Evolutionary conservation across 495 filamentous ascomycete genomes (phyloP).

Genomic region (Neurospora hispaniola): DNA sequence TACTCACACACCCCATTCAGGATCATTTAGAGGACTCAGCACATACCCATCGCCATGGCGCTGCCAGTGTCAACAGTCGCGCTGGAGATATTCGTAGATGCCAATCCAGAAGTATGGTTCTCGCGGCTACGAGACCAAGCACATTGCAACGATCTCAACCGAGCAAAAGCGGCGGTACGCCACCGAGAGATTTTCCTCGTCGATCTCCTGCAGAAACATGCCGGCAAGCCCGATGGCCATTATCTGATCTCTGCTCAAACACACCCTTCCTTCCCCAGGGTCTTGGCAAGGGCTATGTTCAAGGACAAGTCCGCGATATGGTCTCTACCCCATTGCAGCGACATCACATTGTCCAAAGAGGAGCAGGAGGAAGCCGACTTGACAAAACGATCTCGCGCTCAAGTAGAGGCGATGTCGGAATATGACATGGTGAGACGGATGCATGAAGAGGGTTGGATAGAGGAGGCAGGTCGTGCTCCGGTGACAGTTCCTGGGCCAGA

Average conservation of each 20-base stretch:
- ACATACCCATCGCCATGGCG: neutral
- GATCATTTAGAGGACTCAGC: neutral
- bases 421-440: neutral
- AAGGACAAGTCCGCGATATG: neutral
- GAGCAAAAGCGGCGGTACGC: neutral
- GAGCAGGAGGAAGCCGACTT: neutral
- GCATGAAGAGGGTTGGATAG: neutral
- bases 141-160: neutral
- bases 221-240: neutral
- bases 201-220: neutral
- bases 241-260: neutral
- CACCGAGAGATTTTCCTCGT: neutral
- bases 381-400: neutral
- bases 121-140: neutral
- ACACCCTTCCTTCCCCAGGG: neutral
- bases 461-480: neutral
- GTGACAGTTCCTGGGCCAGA: neutral
- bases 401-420: neutral
- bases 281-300: neutral
- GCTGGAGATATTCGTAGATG: neutral
- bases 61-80: neutral
- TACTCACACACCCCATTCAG: neutral
- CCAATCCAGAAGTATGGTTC: neutral
- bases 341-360: neutral
- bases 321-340: neutral